Percentiles rank a stretch among this genome's conserved stretches.
phyloP scores from a whole-genome alignment of 2,329 filamentous ascomycete species.

The Fusarium acutatum region DNA sequence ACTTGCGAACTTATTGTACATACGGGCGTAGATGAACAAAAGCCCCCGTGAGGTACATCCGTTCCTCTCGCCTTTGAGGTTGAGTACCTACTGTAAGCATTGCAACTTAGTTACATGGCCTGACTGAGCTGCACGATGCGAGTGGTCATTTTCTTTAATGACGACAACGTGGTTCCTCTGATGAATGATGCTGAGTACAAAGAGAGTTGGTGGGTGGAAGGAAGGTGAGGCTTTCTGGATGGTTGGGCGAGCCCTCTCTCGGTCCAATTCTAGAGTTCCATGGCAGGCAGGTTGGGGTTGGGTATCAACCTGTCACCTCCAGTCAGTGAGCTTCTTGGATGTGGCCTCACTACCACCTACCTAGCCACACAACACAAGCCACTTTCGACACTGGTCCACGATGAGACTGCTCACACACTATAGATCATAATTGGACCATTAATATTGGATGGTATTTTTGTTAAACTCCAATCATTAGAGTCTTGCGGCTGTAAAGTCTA shows the following conservation, averaged over 20 bases:
- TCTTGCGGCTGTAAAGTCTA: background rate
- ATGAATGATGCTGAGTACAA: background rate
- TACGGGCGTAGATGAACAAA: constrained; percentile 23
- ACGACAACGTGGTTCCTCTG: constrained; percentile 27
- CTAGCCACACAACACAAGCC: background rate
- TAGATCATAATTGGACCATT: background rate
- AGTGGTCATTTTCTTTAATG: constrained; percentile 5
- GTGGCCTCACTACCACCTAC: background rate
- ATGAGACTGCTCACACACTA: background rate
- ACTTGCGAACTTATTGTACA: background rate
- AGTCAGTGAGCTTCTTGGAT: background rate
- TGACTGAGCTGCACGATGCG: constrained; percentile 17
- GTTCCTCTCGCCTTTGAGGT: background rate
- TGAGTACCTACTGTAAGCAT: background rate
- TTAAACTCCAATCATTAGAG: background rate
- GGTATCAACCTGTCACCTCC: background rate
- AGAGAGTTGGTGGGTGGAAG: constrained; percentile 1
- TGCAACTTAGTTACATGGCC: constrained; percentile 8
- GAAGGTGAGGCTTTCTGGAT: background rate
- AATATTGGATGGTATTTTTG: background rate
- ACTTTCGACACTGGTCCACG: background rate
- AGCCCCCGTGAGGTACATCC: constrained; percentile 2
- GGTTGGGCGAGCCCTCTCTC: background rate
- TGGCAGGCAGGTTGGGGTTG: background rate
- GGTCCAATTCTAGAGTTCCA: background rate